Conservation (phyloP, 2,329 filamentous ascomycete species). For the Hymenoscyphus salicellus region DNA sequence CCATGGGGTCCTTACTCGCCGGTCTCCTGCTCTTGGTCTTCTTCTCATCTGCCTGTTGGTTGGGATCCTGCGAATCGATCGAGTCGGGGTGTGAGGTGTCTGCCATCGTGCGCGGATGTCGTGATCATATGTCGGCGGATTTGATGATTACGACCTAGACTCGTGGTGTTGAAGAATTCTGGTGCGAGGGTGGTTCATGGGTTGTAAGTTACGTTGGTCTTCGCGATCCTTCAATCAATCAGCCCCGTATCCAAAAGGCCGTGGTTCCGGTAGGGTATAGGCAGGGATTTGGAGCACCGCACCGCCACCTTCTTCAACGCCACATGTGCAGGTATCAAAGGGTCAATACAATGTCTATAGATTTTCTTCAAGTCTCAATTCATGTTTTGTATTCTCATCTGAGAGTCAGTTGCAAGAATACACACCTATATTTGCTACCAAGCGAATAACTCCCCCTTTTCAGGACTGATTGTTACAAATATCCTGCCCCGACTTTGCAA, state of each 20-base stretch:
- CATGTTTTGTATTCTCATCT: background rate
- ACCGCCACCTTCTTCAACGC: background rate
- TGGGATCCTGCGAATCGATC: slow-evolving; percentile 53
- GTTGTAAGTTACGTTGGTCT: slow-evolving; percentile 12
- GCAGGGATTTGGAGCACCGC: background rate
- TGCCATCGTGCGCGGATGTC: slow-evolving; percentile 30
- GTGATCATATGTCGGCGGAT: slow-evolving; percentile 28
- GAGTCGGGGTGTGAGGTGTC: slow-evolving; percentile 44
- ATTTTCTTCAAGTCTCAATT: background rate
- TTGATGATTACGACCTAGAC: background rate
- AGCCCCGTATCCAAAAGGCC: slow-evolving; percentile 4
- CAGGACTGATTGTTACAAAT: background rate
- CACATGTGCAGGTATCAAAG: background rate
- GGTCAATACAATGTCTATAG: background rate
- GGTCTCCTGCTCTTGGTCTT: slow-evolving; percentile 86
- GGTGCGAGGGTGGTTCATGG: background rate
- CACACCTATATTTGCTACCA: background rate
- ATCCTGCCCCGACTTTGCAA: background rate
- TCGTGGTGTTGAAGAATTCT: background rate
- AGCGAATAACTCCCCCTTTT: background rate
- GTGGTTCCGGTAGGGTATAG: slow-evolving; percentile 10
- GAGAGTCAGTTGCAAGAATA: background rate
- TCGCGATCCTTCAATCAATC: slow-evolving; percentile 21
- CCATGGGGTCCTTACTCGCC: slow-evolving; percentile 61
- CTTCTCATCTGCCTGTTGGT: slow-evolving; percentile 61